Evolutionary conservation across 257 asterid genomes (phyloP).

Genomic region (Petunia secreta): DNA sequence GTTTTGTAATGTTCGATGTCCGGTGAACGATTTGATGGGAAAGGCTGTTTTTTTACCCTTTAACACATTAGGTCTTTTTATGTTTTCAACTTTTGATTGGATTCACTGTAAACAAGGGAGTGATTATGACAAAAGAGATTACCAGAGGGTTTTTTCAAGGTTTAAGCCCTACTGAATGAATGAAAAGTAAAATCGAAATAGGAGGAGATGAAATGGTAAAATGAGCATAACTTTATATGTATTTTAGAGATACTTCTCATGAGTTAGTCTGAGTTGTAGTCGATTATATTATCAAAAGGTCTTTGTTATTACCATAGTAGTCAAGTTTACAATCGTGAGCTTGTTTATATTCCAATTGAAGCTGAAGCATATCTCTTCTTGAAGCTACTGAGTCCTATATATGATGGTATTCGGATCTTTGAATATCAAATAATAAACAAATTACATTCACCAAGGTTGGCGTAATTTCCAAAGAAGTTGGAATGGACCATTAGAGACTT

Average conservation of each 20-base stretch:
- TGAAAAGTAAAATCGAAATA: neutral
- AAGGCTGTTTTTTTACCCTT: neutral
- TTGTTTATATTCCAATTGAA: constrained; percentile 5
- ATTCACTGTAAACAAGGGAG: neutral
- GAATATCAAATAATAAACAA: neutral
- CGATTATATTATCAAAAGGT: neutral
- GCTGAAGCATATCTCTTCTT: neutral
- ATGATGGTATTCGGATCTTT: neutral
- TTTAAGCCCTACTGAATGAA: neutral
- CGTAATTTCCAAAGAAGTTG: no score
- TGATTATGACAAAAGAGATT: neutral
- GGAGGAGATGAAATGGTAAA: neutral
- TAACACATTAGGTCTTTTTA: neutral
- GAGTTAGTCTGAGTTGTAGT: neutral
- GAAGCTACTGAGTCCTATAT: neutral
- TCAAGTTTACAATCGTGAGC: neutral
- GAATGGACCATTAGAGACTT: no score
- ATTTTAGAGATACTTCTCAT: neutral
- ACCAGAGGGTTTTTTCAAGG: neutral
- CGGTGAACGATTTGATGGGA: neutral
- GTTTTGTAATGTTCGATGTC: neutral
- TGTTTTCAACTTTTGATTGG: neutral
- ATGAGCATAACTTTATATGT: neutral
- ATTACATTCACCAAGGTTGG: neutral
- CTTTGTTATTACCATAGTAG: neutral